A percentile compares a stretch with the other conserved stretches of the same genome.
These are phyloP conservation scores for Sonneratia alba DNA, from an alignment of 345 rosid genomes.

Conservation along the genomic window DNA sequence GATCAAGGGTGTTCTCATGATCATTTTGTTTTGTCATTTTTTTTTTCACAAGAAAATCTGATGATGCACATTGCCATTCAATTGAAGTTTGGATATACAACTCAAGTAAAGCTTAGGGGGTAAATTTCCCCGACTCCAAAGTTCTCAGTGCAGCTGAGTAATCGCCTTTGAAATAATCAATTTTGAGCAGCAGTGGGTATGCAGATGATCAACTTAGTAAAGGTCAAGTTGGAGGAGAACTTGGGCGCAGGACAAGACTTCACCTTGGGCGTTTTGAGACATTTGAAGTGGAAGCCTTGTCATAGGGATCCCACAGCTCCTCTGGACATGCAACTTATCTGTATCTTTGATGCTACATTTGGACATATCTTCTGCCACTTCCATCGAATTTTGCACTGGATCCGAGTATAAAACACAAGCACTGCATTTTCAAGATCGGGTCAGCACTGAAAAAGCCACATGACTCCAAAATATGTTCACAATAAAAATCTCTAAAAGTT, in stretches of 20 bases:
- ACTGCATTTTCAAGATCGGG: constrained; percentile 32
- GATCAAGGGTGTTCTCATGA: not conserved
- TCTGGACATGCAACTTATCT: constrained; percentile 53
- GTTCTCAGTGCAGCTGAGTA: too few relatives aligned
- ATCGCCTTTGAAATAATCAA: too few relatives aligned
- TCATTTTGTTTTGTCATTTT: too few relatives aligned
- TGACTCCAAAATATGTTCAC: not conserved
- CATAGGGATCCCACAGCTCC: constrained; percentile 52
- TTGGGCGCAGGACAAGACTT: not conserved
- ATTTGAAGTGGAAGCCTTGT: constrained; percentile 74
- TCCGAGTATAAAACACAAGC: constrained; percentile 78
- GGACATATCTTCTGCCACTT: constrained; percentile 61
- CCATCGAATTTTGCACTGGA: constrained; percentile 40
- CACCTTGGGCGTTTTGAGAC: constrained; percentile 64
- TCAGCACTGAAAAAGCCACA: not conserved
- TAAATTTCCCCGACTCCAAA: too few relatives aligned
- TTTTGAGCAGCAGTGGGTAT: too few relatives aligned
- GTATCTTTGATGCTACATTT: constrained; percentile 75
- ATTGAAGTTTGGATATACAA: too few relatives aligned
- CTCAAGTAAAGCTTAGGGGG: too few relatives aligned
- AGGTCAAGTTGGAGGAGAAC: not conserved
- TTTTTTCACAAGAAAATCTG: too few relatives aligned
- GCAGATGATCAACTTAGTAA: too few relatives aligned
- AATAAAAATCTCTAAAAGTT: not conserved
- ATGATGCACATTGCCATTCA: too few relatives aligned